Base-by-base conservation (phyloP, 208 protist genomes). In the Tritrichomonas musculus region DNA sequence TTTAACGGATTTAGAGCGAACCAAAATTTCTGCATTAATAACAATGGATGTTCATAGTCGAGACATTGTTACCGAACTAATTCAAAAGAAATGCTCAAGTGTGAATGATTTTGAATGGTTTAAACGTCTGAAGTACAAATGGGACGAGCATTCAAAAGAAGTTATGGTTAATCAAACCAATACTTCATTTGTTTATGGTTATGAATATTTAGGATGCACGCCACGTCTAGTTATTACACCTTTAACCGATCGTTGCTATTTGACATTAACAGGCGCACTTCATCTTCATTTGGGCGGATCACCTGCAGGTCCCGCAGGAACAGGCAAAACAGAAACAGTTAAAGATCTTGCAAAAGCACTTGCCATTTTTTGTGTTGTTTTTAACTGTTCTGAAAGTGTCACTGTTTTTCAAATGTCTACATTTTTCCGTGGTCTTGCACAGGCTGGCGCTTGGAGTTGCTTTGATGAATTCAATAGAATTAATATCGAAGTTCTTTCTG, bases 401-500 rank as follows among this genome's bases (percentile, higher is more conserved):
- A 94, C 96, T 94, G 95, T 96, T 93, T 64, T 94, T 17, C 92
- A 94, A 97, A 98, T 99, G 98, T 97, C 98, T 93, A 98, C 98
- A 96, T 98, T 99, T 94, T 99, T 99, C 94, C 97, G 96, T 14
- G 98, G 98, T 69, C 96, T 99, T 50, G 97, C 97, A 72, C 98
- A 99, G 94, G 97, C 97, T 44, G 98, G 98, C 39, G 97, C 98
- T 64, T 99, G 98, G 98, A 97, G 97, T 27, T 99, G 98, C 94
- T 97, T 99, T 80, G 98, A 99, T 95, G 98, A 99, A 96, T 99
- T 99, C 96, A 99, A 99, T 94, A 96, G 98, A 92, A 99, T 99
- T 94, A 98, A 99, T 95, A 98, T 99, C 94, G 98, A 99, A 95
- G 98, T 99, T 94, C 96, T 99, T 27, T 98, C 97, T 80, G 98